Base-by-base conservation (phyloP, 345 rosid genomes). In the Eucalyptus albens region DNA sequence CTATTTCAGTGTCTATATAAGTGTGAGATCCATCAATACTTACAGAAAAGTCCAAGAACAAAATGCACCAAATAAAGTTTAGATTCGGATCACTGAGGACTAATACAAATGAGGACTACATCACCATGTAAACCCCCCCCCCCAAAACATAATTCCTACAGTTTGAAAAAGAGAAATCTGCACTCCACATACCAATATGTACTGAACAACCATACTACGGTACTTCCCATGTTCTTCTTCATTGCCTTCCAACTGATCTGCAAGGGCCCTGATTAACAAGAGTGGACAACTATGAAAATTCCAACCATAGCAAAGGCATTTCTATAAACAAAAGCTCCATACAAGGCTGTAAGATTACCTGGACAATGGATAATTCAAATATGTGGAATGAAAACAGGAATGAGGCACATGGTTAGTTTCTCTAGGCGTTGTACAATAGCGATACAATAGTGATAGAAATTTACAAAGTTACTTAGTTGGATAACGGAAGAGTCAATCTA, bases 231-330 rank as follows among this genome's bases (percentile, higher is more conserved):
- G 96, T 90, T 95, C 95, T 86, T 95, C 98, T 92, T 97, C 98
- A 62, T 92, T 92, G 88, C 99, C 99, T 92, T 94, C 96, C 89
- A 97, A 93, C 92, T 97, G 99, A 93, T 97, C 98, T 14, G 99
- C 98, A 88, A 97, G 91, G 86, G 98, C 95, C 93, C 99, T 97
- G 94, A 91, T 91, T 88, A 92, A 88, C 77, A 90, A 86, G 87
- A 87, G 88, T 91, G 88, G 91, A 88, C 88, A 92, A 89, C 92
- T 37, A 77, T 91, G 60, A 91, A 90, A 69, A 87, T 44, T 50
- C 87, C 91, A 55, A 90, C 29, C 80, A 26, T 21, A 87, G 45
- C 26, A 45, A 40, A 27, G 53, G 53, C 50, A 0, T 37, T 45
- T 45, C 31, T 17, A 40, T 40, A 15, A 59, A 33, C 50, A 87